Evolutionary conservation across 2,329 filamentous ascomycete genomes (phyloP).

Genomic region (Tolypocladium ovalisporum): DNA sequence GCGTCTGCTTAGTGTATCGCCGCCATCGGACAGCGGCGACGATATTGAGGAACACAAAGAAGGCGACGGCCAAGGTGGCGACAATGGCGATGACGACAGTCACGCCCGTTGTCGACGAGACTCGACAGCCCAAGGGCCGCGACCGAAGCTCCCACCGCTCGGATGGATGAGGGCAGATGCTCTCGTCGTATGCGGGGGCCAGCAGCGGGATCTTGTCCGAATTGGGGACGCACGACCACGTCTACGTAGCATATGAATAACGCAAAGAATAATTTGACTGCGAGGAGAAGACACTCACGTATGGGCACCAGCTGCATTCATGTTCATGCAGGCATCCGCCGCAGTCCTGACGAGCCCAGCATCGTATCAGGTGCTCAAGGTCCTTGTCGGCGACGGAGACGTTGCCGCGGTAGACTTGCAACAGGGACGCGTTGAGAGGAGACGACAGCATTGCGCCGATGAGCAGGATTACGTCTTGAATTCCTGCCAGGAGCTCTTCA

Average conservation of each 20-base stretch:
- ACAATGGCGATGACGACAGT: slow-evolving; percentile 15
- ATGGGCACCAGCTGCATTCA: slow-evolving; percentile 42
- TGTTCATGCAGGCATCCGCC: slow-evolving; percentile 29
- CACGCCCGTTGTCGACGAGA: slow-evolving; percentile 23
- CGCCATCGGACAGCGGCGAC: slow-evolving; percentile 9
- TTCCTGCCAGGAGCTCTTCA: not conserved
- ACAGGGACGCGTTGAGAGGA: not conserved
- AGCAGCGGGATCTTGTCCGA: slow-evolving; percentile 31
- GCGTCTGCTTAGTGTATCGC: slow-evolving; percentile 9
- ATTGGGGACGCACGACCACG: slow-evolving; percentile 44
- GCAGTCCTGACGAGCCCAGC: slow-evolving; percentile 41
- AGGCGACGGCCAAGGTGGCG: slow-evolving; percentile 15
- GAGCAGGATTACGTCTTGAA: not conserved
- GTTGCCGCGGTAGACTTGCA: slow-evolving; percentile 14
- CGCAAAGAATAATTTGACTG: not conserved
- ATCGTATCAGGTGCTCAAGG: slow-evolving; percentile 32
- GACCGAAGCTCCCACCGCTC: slow-evolving; percentile 28
- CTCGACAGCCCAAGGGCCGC: slow-evolving; percentile 22
- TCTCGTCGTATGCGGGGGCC: slow-evolving; percentile 36
- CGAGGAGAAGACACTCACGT: slow-evolving; percentile 20
- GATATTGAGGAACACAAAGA: slow-evolving; percentile 9
- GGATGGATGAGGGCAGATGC: slow-evolving; percentile 40
- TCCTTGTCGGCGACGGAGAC: slow-evolving; percentile 17
- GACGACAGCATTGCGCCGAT: not conserved
- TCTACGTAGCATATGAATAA: slow-evolving; percentile 19